Evolutionary conservation across 2,329 filamentous ascomycete species (phyloP), one percentile per base, ranked within the genome.

Genomic region (Sporothrix brasiliensis): DNA sequence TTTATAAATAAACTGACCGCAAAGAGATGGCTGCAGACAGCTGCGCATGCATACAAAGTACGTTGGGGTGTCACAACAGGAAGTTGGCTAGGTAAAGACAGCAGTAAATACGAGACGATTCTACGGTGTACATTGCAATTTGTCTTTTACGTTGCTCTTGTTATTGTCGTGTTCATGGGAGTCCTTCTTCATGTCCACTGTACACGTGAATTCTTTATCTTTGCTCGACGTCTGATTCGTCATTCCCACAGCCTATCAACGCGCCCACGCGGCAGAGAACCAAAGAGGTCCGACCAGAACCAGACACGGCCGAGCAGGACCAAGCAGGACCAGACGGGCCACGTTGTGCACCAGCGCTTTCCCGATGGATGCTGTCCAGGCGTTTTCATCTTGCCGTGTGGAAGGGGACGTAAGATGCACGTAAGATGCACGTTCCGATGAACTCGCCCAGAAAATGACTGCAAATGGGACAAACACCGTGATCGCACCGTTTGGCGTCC

Each of bases 341-440:
- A 60, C 56, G 56, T 60, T 60, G 39, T 60, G 56, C 34, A 13
- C 24, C 56, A 41, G 41, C 56, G 56, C 30, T 41, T 41, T 19
- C 30, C 41, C 21, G 56, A 34, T 41, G 16, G 34, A 5, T 9
- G 53, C n/a, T 58, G 24, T 58, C 52, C 13, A 54, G 14, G 53
- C 56, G 34, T 39, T 24, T 34, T 21, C 30, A n/a, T 9, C 34
- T 19, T 39, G 34, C 56, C 19, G 56, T 13, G 34, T 41, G 56
- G n/a, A 19, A 41, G 19, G 19, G 27, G 27, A 13, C 4, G 27
- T 39, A 30, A 34, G 30, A 58, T 21, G 54, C 30, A 13, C 4
- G 27, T 39, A 30, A 34, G 54, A 58, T 21, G 54, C 30, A 39
- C 10, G 2, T 58, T 60, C 19, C 56, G 34, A 41, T 41, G 56